phyloP scores from a whole-genome alignment of 352 stramenopile species.

The Phytophthora foliorum region DNA sequence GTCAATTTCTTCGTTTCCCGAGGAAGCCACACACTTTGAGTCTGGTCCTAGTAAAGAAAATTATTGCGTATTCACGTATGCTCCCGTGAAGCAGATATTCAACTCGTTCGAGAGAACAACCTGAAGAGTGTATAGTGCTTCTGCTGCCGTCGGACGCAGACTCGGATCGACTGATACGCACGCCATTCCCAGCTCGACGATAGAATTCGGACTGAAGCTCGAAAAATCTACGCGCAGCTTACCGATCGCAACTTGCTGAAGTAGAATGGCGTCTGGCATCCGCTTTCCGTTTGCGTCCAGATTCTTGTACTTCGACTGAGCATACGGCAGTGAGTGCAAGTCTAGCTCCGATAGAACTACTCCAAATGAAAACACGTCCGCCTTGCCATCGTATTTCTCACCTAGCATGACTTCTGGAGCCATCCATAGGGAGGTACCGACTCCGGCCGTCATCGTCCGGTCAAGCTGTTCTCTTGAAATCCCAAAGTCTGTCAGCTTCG shows the following conservation, averaged over 20 bases:
- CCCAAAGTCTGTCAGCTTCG: slow-evolving; percentile 63
- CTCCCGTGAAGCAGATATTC: no score
- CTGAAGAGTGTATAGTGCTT: slow-evolving; percentile 58
- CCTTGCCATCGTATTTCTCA: slow-evolving; percentile 27
- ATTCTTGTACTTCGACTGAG: slow-evolving; percentile 9
- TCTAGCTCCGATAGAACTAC: slow-evolving; percentile 52
- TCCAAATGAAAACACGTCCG: slow-evolving; percentile 41
- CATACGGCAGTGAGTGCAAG: slow-evolving; percentile 36
- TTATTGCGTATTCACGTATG: no score
- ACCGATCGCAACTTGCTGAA: slow-evolving; percentile 36
- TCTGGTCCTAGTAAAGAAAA: no score
- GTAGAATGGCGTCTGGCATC: slow-evolving; percentile 34
- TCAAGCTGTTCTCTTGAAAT: slow-evolving; percentile 40
- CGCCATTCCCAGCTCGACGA: slow-evolving; percentile 27
- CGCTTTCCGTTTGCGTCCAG: slow-evolving; percentile 10
- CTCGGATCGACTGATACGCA: slow-evolving; percentile 49
- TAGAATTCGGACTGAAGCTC: slow-evolving; percentile 10
- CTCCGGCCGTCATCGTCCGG: slow-evolving; percentile 24
- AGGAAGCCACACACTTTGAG: no score
- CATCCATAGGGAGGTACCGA: slow-evolving; percentile 33
- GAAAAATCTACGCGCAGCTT: slow-evolving; percentile 34
- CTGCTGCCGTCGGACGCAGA: slow-evolving; percentile 49
- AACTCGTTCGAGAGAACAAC: slow-evolving; percentile 3
- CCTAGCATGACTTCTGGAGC: slow-evolving; percentile 33
- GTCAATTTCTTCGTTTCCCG: no score